Percentiles rank a stretch among this genome's conserved stretches.
Conservation (phyloP, 2,329 filamentous ascomycete genomes). For the Trichophyton simii region DNA sequence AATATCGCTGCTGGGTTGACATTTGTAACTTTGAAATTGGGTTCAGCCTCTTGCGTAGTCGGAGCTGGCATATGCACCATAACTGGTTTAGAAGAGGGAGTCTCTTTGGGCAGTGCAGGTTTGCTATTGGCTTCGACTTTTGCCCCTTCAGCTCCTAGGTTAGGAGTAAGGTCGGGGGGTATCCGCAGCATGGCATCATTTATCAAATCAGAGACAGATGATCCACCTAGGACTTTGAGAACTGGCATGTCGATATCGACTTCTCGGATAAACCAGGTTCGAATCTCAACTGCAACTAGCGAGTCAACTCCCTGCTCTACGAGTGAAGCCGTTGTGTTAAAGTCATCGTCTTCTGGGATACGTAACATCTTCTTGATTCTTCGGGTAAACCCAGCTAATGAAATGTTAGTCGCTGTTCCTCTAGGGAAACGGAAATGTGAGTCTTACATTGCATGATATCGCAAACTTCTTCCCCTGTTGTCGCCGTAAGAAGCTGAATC, state of each 20-base stretch:
- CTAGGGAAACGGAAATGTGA: background rate
- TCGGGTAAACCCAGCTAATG: slow-evolving; percentile 5
- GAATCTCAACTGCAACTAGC: slow-evolving; percentile 12
- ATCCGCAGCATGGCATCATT: slow-evolving; percentile 8
- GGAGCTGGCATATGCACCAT: background rate
- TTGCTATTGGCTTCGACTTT: background rate
- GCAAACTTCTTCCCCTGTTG: background rate
- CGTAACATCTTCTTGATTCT: slow-evolving; percentile 16
- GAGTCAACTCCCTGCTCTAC: slow-evolving; percentile 13
- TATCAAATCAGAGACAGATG: background rate
- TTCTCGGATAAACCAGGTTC: slow-evolving; percentile 13
- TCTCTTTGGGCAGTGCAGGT: background rate
- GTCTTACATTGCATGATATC: background rate
- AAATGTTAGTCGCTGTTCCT: background rate
- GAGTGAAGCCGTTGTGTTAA: slow-evolving; percentile 7
- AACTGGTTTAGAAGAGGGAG: background rate
- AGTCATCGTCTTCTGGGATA: slow-evolving; percentile 21
- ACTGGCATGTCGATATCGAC: slow-evolving; percentile 12
- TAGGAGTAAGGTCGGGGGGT: background rate
- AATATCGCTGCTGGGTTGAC: too few relatives aligned
- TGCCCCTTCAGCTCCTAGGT: background rate
- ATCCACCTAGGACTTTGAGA: slow-evolving; percentile 10
- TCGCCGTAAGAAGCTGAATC: background rate
- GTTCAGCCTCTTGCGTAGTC: background rate
- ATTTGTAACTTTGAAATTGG: background rate